phyloP scores from a whole-genome alignment of 805 yeast genomes.

The Metschnikowia noctiluminum region DNA sequence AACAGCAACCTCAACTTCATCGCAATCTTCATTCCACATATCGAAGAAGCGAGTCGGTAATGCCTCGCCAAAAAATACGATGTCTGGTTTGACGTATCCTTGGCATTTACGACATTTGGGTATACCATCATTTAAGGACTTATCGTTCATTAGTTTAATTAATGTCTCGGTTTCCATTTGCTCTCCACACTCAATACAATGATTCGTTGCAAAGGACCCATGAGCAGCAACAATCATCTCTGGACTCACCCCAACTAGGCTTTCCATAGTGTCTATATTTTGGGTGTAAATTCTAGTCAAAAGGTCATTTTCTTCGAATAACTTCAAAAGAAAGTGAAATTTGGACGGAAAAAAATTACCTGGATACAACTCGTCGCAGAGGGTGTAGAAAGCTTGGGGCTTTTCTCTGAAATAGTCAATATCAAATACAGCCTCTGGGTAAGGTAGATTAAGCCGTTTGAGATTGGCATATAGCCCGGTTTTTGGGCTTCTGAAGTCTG shows the following conservation, averaged over 20 bases:
- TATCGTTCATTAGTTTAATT: conserved; percentile 35
- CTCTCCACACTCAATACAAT: conserved; percentile 71
- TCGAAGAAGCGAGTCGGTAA: conserved; percentile 71
- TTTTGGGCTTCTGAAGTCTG: conserved; percentile 88
- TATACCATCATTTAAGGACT: conserved; percentile 31
- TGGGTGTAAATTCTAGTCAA: conserved; percentile 81
- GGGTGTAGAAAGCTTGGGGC: conserved; percentile 81
- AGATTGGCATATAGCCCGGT: conserved; percentile 87
- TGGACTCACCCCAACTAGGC: conserved; percentile 71
- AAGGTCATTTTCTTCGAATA: conserved; percentile 60
- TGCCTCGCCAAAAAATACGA: conserved; percentile 91
- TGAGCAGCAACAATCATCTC: conserved; percentile 83
- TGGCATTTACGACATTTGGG: conserved; percentile 61
- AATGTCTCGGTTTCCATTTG: conserved; percentile 50
- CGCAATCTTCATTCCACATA: conserved; percentile 56
- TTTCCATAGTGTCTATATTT: conserved; percentile 88
- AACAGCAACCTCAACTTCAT: conserved; percentile 62
- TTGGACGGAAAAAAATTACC: conserved; percentile 81
- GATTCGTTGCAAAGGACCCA: conserved; percentile 85
- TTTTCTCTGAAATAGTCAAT: conserved; percentile 70
- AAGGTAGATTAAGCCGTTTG: conserved; percentile 71
- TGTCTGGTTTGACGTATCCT: conserved; percentile 87
- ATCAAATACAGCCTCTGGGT: conserved; percentile 94
- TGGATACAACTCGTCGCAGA: conserved; percentile 85
- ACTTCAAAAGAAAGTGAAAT: conserved; percentile 69